A percentile compares a stretch with the other conserved stretches of the same genome.
Evolutionary conservation across 768 basidiomycete species (phyloP).

Genomic region (Macrolepiota dolichaula): DNA sequence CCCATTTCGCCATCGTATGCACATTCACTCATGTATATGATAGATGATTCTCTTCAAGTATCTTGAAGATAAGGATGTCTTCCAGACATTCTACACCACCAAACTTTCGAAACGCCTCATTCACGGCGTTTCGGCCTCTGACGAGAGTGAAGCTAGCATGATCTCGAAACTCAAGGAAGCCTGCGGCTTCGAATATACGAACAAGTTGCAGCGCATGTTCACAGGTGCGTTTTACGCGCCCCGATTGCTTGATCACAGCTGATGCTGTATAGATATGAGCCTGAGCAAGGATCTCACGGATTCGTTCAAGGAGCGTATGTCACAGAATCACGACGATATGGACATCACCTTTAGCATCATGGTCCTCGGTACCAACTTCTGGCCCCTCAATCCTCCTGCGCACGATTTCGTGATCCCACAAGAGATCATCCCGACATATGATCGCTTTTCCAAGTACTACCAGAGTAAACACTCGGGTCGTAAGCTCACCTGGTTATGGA

Average conservation of each 20-base stretch:
- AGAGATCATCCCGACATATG: constrained; percentile 85
- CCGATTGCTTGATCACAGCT: not conserved
- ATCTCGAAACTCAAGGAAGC: constrained; percentile 98
- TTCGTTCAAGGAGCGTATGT: constrained; percentile 95
- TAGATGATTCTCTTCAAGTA: constrained; percentile 99
- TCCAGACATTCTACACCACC: constrained; percentile 98
- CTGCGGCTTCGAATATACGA: constrained; percentile 98
- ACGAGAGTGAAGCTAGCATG: constrained; percentile 98
- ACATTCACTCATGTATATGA: constrained; percentile 23
- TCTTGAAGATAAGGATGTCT: constrained; percentile 98
- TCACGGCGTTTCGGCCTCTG: constrained; percentile 88
- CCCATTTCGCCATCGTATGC: constrained; percentile 25
- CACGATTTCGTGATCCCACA: constrained; percentile 89
- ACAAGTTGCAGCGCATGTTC: constrained; percentile 98
- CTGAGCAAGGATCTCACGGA: constrained; percentile 96
- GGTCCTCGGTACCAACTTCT: constrained; percentile 96
- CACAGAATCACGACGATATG: constrained; percentile 83
- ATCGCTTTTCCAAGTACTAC: constrained; percentile 93
- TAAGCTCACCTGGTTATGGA: constrained; percentile 98
- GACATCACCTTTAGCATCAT: constrained; percentile 91
- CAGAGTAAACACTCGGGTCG: constrained; percentile 93
- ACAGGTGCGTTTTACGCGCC: constrained; percentile 58
- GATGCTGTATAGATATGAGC: constrained; percentile 70
- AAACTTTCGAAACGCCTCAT: constrained; percentile 95
- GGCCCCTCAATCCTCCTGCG: constrained; percentile 85